These are phyloP conservation scores for Maudiozyma bulderi DNA, from an alignment of 805 yeast genomes.

Conservation along the genomic window DNA sequence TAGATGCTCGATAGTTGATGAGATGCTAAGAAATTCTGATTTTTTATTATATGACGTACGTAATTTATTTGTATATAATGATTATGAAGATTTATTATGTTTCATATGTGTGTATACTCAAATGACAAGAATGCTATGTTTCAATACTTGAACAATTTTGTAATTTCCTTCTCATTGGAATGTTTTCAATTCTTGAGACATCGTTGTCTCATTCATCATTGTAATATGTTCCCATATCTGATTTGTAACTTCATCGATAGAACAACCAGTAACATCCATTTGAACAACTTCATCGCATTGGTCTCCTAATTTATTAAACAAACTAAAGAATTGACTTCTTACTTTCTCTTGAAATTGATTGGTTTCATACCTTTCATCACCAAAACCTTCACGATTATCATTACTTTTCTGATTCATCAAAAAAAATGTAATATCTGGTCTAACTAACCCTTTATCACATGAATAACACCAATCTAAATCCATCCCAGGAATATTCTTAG, in stretches of 20 bases:
- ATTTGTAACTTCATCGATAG: slow-evolving; percentile 45
- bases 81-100: no score
- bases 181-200: no score
- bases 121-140: no score
- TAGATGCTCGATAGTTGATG: no score
- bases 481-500: slow-evolving; percentile 48
- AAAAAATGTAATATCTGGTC: slow-evolving; percentile 77
- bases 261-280: slow-evolving; percentile 50
- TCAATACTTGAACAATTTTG: no score
- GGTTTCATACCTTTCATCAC: slow-evolving; percentile 87
- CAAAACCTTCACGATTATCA: slow-evolving; percentile 65
- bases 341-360: slow-evolving; percentile 67
- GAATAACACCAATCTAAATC: slow-evolving; percentile 66
- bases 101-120: no score
- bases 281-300: slow-evolving; percentile 30
- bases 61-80: no score
- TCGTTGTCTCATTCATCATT: no score
- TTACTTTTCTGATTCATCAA: slow-evolving; percentile 42
- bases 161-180: no score
- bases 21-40: no score
- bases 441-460: slow-evolving; percentile 79
- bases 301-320: slow-evolving; percentile 32
- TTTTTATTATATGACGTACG: no score
- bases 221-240: not conserved
- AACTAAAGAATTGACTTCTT: slow-evolving; percentile 43